These are phyloP conservation scores for Stentor coeruleus DNA, from an alignment of 73 alveolate species.

Conservation along the genomic window DNA sequence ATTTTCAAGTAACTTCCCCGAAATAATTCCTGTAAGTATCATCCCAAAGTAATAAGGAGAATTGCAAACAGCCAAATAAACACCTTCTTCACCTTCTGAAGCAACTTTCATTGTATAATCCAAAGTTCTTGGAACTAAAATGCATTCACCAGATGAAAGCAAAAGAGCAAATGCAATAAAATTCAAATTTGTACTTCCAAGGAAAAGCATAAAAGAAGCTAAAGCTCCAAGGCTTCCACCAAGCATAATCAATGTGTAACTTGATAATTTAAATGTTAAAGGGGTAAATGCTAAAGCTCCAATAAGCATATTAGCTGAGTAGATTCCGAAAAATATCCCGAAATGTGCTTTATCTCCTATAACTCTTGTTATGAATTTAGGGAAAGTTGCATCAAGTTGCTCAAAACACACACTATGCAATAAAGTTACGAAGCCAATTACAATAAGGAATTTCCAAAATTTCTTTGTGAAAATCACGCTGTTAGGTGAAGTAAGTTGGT, in stretches of 20 bases:
- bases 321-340: constrained; percentile 10
- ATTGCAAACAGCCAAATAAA: constrained; percentile 20
- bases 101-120: constrained; percentile 12
- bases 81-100: constrained; percentile 27
- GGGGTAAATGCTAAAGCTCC: constrained; percentile 5
- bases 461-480: too few relatives aligned
- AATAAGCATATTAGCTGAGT: neutral
- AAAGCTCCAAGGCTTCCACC: constrained; percentile 13
- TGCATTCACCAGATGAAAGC: constrained; percentile 9
- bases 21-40: constrained; percentile 12
- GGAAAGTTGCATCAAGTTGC: constrained; percentile 26
- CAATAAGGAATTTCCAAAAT: neutral
- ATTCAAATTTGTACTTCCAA: neutral
- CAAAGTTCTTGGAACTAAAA: constrained; percentile 8
- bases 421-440: neutral
- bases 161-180: neutral
- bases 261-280: neutral
- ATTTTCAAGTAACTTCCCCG: neutral
- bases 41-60: constrained; percentile 7
- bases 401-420: constrained; percentile 1
- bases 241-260: neutral
- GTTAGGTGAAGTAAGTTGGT: too few relatives aligned
- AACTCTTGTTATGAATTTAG: constrained; percentile 26
- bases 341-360: constrained; percentile 18
- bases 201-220: neutral